Conservation (phyloP, 257 asterid genomes). For the Jacaranda mimosifolia region DNA sequence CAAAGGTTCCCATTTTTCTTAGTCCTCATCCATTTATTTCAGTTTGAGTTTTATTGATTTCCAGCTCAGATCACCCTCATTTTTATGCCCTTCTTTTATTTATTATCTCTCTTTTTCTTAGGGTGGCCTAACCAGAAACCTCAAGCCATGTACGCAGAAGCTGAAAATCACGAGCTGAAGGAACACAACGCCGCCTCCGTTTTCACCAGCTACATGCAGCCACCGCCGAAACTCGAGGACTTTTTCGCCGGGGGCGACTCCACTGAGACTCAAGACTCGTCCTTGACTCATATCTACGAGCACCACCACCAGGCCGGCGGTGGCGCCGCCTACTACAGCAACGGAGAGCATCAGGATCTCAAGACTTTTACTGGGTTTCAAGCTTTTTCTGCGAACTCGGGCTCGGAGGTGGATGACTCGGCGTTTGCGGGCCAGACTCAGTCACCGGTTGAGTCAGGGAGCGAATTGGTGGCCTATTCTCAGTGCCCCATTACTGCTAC, state of each 20-base stretch:
- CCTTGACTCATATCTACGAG: constrained; percentile 79
- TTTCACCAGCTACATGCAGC: constrained; percentile 61
- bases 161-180: constrained; percentile 38
- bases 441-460: constrained; percentile 66
- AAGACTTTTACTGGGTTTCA: constrained; percentile 66
- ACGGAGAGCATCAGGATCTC: constrained; percentile 64
- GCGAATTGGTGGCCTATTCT: constrained; percentile 62
- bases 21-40: background rate
- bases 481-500: constrained; percentile 44
- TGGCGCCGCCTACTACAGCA: constrained; percentile 47
- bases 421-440: constrained; percentile 65
- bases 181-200: constrained; percentile 37
- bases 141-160: constrained; percentile 54
- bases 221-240: constrained; percentile 88
- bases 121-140: constrained; percentile 67
- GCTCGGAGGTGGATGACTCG: constrained; percentile 89
- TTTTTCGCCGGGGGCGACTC: constrained; percentile 86
- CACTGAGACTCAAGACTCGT: constrained; percentile 70
- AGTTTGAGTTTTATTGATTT: constrained; percentile 18
- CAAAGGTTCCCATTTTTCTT: background rate
- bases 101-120: constrained; percentile 11
- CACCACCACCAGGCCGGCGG: constrained; percentile 49
- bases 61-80: constrained; percentile 33
- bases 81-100: background rate
- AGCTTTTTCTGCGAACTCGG: constrained; percentile 76